Evolutionary conservation across 306 rosid species (phyloP).

Genomic region (Castanea mollissima): DNA sequence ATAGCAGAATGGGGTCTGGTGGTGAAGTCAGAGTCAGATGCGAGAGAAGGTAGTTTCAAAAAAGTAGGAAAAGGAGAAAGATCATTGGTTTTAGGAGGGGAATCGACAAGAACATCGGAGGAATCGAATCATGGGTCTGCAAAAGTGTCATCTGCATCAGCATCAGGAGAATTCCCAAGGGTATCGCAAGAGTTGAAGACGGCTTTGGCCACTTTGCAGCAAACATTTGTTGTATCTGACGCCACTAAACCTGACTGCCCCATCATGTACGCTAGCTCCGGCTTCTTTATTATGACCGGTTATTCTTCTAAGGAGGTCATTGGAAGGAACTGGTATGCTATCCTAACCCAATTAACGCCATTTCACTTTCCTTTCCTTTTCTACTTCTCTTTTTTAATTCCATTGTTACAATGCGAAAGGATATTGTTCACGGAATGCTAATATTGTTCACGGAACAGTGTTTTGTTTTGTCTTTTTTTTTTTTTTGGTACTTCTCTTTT

Average conservation of each 20-base stretch:
- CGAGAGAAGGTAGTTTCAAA: slow-evolving; percentile 39
- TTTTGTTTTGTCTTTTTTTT: too few species aligned
- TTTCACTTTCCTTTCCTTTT: not conserved
- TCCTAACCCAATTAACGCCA: too few species aligned
- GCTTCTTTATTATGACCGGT: slow-evolving; percentile 85
- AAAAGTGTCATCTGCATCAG: not conserved
- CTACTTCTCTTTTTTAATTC: not conserved
- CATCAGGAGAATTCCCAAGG: slow-evolving; percentile 53
- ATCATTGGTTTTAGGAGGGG: slow-evolving; percentile 13
- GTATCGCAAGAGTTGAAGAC: slow-evolving; percentile 72
- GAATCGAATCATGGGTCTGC: slow-evolving; percentile 49
- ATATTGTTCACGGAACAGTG: too few species aligned
- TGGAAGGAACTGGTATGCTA: slow-evolving; percentile 81
- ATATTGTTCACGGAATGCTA: too few species aligned
- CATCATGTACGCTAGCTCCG: slow-evolving; percentile 81
- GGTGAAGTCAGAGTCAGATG: slow-evolving; percentile 42
- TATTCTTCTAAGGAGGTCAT: slow-evolving; percentile 77
- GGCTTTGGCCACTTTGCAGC: slow-evolving; percentile 71
- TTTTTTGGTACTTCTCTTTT: too few species aligned
- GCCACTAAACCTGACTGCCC: slow-evolving; percentile 93
- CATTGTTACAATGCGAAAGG: not conserved
- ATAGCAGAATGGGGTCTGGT: slow-evolving; percentile 80
- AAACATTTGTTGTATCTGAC: slow-evolving; percentile 90
- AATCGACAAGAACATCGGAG: slow-evolving; percentile 49
- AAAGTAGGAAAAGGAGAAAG: slow-evolving; percentile 47